A percentile compares a stretch with the other conserved stretches of the same genome.
These are phyloP conservation scores for Peronospora farinosa DNA, from an alignment of 352 stramenopile species.

Conservation along the genomic window DNA sequence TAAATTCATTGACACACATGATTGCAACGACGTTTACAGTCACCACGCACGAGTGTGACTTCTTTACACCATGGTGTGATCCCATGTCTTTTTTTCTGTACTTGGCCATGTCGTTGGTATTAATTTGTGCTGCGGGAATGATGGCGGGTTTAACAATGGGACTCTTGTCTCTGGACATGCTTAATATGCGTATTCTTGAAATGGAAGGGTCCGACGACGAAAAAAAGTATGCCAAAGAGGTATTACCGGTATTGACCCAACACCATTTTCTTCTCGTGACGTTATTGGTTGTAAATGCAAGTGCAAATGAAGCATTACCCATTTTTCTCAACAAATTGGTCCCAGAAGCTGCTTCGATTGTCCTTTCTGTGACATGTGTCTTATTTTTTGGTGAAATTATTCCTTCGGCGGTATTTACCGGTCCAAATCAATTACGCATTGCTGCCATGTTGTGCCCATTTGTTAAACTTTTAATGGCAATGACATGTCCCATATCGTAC, in stretches of 20 bases:
- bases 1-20: not conserved
- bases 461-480: conserved; percentile 79
- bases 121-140: conserved; percentile 55
- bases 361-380: conserved; percentile 94
- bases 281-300: conserved; percentile 91
- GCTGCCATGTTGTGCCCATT: conserved; percentile 77
- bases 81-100: conserved; percentile 54
- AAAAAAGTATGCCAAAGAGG: conserved; percentile 63
- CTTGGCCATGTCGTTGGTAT: conserved; percentile 35
- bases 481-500: conserved; percentile 86
- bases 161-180: conserved; percentile 69
- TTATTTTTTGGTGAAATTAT: conserved; percentile 96
- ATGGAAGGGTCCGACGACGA: conserved; percentile 67
- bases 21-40: conserved; percentile 7
- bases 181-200: conserved; percentile 75
- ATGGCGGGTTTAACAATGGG: conserved; percentile 79
- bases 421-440: conserved; percentile 80
- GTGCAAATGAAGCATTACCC: conserved; percentile 91
- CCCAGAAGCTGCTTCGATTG: conserved; percentile 79
- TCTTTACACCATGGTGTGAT: conserved; percentile 59
- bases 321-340: conserved; percentile 91
- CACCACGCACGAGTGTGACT: conserved; percentile 33
- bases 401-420: conserved; percentile 72
- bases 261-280: conserved; percentile 93
- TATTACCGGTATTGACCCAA: conserved; percentile 85